Evolutionary conservation across 2,329 filamentous ascomycete species (phyloP).

Genomic region (Aschersonia sp.): DNA sequence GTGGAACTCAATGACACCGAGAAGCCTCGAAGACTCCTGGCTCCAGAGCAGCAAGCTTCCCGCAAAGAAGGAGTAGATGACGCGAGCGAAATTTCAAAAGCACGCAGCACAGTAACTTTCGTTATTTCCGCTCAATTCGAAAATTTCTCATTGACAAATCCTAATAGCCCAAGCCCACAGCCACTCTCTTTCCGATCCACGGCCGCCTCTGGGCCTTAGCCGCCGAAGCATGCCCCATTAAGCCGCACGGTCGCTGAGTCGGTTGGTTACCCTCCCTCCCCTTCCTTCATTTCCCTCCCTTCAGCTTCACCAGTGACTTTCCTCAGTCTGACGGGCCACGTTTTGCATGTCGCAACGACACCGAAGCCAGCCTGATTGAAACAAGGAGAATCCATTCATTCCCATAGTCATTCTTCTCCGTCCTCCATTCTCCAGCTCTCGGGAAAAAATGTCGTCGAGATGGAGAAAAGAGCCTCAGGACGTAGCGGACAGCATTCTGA

Average conservation of each 20-base stretch:
- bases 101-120: background rate
- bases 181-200: background rate
- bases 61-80: no score
- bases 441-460: conserved; percentile 37
- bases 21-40: no score
- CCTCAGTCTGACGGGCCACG: no score
- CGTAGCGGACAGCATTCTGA: conserved; percentile 55
- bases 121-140: no score
- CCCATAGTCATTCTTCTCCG: no score
- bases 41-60: no score
- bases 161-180: background rate
- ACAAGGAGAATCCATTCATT: no score
- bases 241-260: conserved; percentile 1
- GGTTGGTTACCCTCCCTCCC: background rate
- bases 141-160: no score
- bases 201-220: conserved; percentile 1
- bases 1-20: no score
- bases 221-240: conserved; percentile 3
- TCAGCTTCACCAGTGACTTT: background rate
- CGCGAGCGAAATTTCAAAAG: background rate
- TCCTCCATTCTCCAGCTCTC: no score
- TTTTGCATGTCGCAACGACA: no score
- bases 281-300: conserved; percentile 2
- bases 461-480: conserved; percentile 49
- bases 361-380: no score